Evolutionary conservation across 257 asterid species (phyloP).

Genomic region (Nicotiana noctiflora): DNA sequence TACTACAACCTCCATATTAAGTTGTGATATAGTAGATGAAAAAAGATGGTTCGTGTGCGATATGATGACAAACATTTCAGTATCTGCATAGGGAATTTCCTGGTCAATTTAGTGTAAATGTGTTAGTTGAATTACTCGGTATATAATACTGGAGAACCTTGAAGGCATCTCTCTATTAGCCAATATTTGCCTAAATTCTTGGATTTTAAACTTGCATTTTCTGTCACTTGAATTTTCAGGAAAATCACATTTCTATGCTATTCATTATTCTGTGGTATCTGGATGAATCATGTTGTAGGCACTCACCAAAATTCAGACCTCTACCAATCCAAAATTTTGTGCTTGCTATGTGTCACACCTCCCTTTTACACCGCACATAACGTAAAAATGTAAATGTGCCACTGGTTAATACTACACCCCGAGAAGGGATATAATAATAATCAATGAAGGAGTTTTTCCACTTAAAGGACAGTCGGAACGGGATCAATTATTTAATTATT

Average conservation of each 20-base stretch:
- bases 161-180: neutral
- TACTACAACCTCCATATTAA: neutral
- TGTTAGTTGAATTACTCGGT: neutral
- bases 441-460: no score
- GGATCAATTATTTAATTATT: no score
- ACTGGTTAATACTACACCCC: no score
- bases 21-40: neutral
- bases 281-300: neutral
- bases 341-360: no score
- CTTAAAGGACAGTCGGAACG: no score
- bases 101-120: neutral
- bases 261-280: neutral
- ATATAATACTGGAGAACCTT: neutral
- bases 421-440: no score
- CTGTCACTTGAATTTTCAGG: neutral
- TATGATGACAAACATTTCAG: neutral
- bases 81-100: neutral
- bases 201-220: neutral
- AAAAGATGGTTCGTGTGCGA: neutral
- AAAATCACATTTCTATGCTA: neutral
- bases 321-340: no score
- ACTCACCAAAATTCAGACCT: no score
- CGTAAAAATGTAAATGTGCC: no score
- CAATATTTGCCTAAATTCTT: neutral
- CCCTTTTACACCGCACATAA: no score